Base-by-base conservation (phyloP, 129 eudicot genomes). In the Centrapalus pauciflorus region DNA sequence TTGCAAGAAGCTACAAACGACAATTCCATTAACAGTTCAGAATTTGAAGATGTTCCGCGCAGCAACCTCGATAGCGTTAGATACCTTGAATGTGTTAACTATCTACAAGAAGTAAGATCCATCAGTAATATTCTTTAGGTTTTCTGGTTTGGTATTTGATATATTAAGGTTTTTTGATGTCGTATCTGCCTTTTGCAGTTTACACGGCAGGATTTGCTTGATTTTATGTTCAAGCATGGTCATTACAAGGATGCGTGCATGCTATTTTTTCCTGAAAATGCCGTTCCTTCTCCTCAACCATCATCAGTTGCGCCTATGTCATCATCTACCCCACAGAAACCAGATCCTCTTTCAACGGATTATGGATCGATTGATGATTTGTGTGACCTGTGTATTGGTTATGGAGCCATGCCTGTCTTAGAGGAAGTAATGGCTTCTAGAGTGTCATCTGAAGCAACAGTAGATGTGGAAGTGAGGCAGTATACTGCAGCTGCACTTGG, bases 221-320 rank as follows among this genome's bases (percentile, higher is more conserved):
- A 75, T 37, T 93, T 93, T 79, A 86, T 93, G 99, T 93, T 93
- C 73, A 76, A 71, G 80, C 99, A 93, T 74, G 99, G 96, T 20
- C 92, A 85, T 77, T 93, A 79, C 50, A 75, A 82, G 76, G 96
- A 93, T 45, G 99, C 92, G 30, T 88, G 99, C 87, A 51, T 82
- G 68, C 56, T 93, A 56, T 86, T 93, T 78, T 93, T 93, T 64
- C 99, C 99, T 33, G 85, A 81, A 66, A 71, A 84, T 64, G 83
- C 81, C 32, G 76, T 86, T 68, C 99, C 99, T 67, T 52, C 81
- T 4, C 87, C 92, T 38, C 96, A 88, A 67, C 86, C 85, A 64
- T 77, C 90, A 14, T 78, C 87, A 0, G 34, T 79, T 57, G 64
- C 71, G 19, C 85, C 76, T 67, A 68, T 79, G 71, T 83, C 95